phyloP scores from a whole-genome alignment of 106 monocot species.

The Dactylorhiza incarnata region DNA sequence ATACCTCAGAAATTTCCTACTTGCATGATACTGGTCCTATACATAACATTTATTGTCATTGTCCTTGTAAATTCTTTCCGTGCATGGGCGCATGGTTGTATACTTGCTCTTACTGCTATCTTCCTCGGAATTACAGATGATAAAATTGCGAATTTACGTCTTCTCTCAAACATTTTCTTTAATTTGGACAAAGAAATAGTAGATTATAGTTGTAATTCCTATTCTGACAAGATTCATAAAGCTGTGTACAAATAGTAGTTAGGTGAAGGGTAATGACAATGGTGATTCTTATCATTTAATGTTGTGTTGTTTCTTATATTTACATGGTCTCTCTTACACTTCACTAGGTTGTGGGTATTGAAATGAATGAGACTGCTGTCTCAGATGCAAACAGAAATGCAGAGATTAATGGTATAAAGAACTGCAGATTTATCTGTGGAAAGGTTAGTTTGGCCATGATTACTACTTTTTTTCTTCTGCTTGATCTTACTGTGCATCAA shows the following conservation, averaged over 20 bases:
- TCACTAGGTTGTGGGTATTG: slow-evolving; percentile 89
- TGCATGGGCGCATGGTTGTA: neutral
- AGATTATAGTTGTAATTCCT: neutral
- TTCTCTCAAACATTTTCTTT: neutral
- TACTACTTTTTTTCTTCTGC: neutral
- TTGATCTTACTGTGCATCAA: neutral
- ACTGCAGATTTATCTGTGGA: slow-evolving; percentile 86
- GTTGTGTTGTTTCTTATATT: neutral
- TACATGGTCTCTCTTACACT: neutral
- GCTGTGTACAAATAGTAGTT: neutral
- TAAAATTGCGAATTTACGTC: neutral
- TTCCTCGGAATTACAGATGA: neutral
- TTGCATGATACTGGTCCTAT: neutral
- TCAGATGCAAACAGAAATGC: slow-evolving; percentile 89
- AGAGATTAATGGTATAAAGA: slow-evolving; percentile 68
- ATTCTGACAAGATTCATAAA: neutral
- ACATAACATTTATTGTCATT: too few species aligned
- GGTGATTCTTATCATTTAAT: neutral
- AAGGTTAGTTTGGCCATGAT: slow-evolving; percentile 41
- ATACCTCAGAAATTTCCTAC: neutral
- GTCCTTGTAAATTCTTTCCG: too few species aligned
- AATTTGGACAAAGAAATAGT: neutral
- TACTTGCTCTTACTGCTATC: neutral
- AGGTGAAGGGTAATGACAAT: neutral
- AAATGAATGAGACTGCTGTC: slow-evolving; percentile 92